Conservation (phyloP, 495 filamentous ascomycete species). For the Hamigera avellanea region DNA sequence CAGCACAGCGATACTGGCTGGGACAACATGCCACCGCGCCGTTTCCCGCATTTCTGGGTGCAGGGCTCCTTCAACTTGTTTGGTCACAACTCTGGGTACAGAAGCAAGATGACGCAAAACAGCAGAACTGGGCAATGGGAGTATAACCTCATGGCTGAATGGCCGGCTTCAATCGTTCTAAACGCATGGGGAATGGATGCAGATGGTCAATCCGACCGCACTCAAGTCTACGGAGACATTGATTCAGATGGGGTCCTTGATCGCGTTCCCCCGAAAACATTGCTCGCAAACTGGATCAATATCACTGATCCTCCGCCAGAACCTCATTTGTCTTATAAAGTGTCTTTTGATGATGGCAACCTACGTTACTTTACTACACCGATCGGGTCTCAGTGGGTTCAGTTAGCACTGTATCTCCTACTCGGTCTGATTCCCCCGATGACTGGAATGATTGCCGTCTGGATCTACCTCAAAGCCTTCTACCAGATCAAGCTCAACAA, state of each 20-base stretch:
- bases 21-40: slow-evolving; percentile 21
- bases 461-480: slow-evolving; percentile 32
- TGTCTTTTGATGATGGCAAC: slow-evolving; percentile 33
- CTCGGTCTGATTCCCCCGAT: slow-evolving; percentile 29
- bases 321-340: slow-evolving; percentile 31
- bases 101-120: slow-evolving; percentile 37
- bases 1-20: slow-evolving; percentile 45
- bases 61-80: slow-evolving; percentile 52
- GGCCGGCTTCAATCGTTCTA: slow-evolving; percentile 33
- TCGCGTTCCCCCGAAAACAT: slow-evolving; percentile 25
- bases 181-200: slow-evolving; percentile 39
- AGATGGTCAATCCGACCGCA: slow-evolving; percentile 34
- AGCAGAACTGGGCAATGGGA: slow-evolving; percentile 33
- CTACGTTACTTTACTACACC: slow-evolving; percentile 29
- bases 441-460: slow-evolving; percentile 27
- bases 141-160: slow-evolving; percentile 40
- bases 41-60: slow-evolving; percentile 48
- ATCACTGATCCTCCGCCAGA: slow-evolving; percentile 29
- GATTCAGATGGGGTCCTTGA: slow-evolving; percentile 32
- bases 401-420: slow-evolving; percentile 34
- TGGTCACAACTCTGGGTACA: slow-evolving; percentile 49
- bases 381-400: slow-evolving; percentile 25
- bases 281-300: slow-evolving; percentile 34
- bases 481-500: slow-evolving; percentile 43
- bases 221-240: slow-evolving; percentile 39